Conservation (phyloP, 2,329 filamentous ascomycete species). For the Paecilomyces sp. region DNA sequence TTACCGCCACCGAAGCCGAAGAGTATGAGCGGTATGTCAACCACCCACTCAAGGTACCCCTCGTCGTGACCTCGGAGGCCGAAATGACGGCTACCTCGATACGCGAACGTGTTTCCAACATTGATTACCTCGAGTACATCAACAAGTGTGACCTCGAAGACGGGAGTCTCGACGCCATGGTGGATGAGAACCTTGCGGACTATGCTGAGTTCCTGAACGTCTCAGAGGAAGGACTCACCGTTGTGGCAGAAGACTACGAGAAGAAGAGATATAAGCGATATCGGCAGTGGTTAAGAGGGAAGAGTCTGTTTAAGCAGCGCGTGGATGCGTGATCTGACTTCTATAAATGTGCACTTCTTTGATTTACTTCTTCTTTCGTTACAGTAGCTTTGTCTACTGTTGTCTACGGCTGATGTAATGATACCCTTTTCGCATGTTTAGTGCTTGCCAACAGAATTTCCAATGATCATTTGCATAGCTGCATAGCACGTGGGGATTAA, state of each 20-base stretch:
- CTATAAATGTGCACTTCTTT: neutral
- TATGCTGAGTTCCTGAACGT: slow-evolving; percentile 73
- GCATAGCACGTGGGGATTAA: too few species aligned
- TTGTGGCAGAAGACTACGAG: slow-evolving; percentile 73
- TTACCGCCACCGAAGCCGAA: slow-evolving; percentile 66
- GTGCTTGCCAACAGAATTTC: too few species aligned
- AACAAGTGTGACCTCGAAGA: slow-evolving; percentile 60
- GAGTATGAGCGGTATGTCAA: slow-evolving; percentile 86
- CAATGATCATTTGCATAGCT: too few species aligned
- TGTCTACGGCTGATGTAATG: neutral
- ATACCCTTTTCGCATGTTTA: slow-evolving; percentile 1
- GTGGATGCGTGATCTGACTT: slow-evolving; percentile 33
- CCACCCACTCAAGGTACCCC: slow-evolving; percentile 80
- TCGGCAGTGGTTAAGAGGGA: slow-evolving; percentile 86
- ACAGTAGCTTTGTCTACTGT: neutral
- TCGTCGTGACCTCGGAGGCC: slow-evolving; percentile 46
- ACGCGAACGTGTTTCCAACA: slow-evolving; percentile 34
- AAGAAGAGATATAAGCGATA: slow-evolving; percentile 98
- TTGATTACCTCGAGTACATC: slow-evolving; percentile 76
- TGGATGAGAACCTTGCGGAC: slow-evolving; percentile 61
- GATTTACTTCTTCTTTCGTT: neutral
- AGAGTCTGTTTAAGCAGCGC: slow-evolving; percentile 92
- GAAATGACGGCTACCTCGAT: slow-evolving; percentile 27
- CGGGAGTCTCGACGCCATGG: slow-evolving; percentile 31
- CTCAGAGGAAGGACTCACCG: slow-evolving; percentile 76